phyloP scores from a whole-genome alignment of 495 filamentous ascomycete genomes.

The Hyaloscypha hepaticicola region DNA sequence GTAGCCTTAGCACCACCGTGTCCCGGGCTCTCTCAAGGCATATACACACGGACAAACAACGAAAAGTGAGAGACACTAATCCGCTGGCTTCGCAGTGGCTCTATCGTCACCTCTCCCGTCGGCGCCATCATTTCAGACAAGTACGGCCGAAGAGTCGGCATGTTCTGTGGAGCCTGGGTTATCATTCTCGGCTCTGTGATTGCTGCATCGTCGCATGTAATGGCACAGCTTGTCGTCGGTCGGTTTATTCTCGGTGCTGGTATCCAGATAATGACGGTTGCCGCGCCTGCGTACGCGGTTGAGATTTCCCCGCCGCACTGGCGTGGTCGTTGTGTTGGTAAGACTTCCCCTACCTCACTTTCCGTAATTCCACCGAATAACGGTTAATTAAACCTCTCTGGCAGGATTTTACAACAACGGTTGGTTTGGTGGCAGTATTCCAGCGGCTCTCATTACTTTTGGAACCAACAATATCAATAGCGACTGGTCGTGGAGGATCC shows the following conservation, averaged over 20 bases:
- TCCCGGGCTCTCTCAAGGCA: neutral
- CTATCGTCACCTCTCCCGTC: constrained; percentile 48
- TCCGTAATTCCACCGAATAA: no score
- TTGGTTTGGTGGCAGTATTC: constrained; percentile 51
- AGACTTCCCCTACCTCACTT: no score
- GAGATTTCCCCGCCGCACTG: constrained; percentile 50
- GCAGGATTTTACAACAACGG: constrained; percentile 50
- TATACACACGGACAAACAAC: neutral
- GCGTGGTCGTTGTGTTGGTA: constrained; percentile 37
- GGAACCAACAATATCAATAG: constrained; percentile 43
- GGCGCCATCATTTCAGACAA: constrained; percentile 43
- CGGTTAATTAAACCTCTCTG: constrained; percentile 31
- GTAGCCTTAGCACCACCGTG: neutral
- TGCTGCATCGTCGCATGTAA: constrained; percentile 35
- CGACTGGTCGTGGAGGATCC: constrained; percentile 46
- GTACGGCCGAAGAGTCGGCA: constrained; percentile 42
- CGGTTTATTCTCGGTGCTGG: constrained; percentile 52
- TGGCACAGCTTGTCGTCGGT: constrained; percentile 46
- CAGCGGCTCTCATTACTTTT: constrained; percentile 44
- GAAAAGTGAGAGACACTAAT: no score
- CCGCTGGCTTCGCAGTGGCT: constrained; percentile 34
- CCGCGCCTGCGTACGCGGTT: constrained; percentile 45
- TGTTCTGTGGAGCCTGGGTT: constrained; percentile 49
- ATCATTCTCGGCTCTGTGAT: constrained; percentile 52
- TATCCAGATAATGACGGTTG: constrained; percentile 49